phyloP scores from a whole-genome alignment of 495 filamentous ascomycete species.

The Sporormia fimetaria region DNA sequence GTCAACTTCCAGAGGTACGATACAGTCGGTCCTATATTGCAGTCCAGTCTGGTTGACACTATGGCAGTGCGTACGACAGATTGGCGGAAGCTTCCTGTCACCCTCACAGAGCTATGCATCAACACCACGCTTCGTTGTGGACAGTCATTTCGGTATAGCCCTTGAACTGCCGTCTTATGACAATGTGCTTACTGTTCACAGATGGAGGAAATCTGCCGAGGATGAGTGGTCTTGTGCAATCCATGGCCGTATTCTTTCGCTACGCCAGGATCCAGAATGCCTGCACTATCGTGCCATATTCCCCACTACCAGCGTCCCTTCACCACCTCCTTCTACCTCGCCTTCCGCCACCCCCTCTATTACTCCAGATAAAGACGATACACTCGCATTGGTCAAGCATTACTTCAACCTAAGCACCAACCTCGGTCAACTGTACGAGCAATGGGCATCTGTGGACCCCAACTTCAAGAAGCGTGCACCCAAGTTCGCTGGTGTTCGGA shows the following conservation, averaged over 20 bases:
- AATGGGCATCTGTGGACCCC: slow-evolving; percentile 75
- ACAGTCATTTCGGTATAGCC: slow-evolving; percentile 64
- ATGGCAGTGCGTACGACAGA: slow-evolving; percentile 35
- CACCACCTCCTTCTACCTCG: slow-evolving; percentile 31
- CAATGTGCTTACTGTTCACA: slow-evolving; percentile 23
- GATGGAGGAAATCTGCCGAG: slow-evolving; percentile 71
- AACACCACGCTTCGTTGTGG: slow-evolving; percentile 85
- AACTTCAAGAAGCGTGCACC: slow-evolving; percentile 86
- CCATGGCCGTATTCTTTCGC: slow-evolving; percentile 67
- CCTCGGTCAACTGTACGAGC: slow-evolving; percentile 61
- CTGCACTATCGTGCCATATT: slow-evolving; percentile 72
- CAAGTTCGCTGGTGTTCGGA: slow-evolving; percentile 84
- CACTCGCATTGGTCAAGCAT: slow-evolving; percentile 53
- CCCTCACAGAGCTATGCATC: slow-evolving; percentile 71
- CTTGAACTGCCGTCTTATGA: slow-evolving; percentile 1
- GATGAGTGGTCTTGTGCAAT: slow-evolving; percentile 89
- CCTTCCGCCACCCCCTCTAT: slow-evolving; percentile 17
- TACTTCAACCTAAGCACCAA: slow-evolving; percentile 77
- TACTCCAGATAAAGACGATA: slow-evolving; percentile 40
- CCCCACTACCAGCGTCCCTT: slow-evolving; percentile 33
- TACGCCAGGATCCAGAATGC: slow-evolving; percentile 67
- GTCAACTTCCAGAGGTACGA: background rate
- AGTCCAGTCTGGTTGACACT: too few relatives aligned
- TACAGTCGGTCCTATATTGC: too few relatives aligned
- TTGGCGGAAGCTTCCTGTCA: slow-evolving; percentile 74